Conservation (phyloP, 257 asterid genomes). For the Primulina huaijiensis region DNA sequence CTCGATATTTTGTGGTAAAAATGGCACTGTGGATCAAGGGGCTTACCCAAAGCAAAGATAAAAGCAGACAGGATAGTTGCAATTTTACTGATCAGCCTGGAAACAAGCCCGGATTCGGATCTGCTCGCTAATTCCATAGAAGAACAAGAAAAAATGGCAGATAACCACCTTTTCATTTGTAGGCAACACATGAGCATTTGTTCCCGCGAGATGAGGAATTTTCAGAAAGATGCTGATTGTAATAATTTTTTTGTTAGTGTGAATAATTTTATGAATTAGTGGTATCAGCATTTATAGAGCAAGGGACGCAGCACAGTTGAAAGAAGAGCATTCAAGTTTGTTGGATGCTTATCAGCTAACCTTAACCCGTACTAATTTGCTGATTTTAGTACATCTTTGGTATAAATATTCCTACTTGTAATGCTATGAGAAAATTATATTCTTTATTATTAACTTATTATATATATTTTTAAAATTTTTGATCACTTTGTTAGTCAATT, state of each 20-base stretch:
- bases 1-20: too few relatives aligned
- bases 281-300: neutral
- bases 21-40: too few relatives aligned
- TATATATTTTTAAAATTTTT: too few relatives aligned
- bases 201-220: neutral
- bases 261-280: neutral
- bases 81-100: constrained; percentile 35
- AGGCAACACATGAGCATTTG: constrained; percentile 16
- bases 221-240: too few relatives aligned
- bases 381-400: too few relatives aligned
- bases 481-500: too few relatives aligned
- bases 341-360: neutral
- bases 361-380: too few relatives aligned
- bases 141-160: constrained; percentile 35
- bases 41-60: constrained; percentile 41
- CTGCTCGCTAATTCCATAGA: constrained; percentile 13
- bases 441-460: too few relatives aligned
- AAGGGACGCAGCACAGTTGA: neutral
- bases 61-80: constrained; percentile 51
- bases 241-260: neutral
- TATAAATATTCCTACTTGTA: neutral
- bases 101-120: constrained; percentile 35
- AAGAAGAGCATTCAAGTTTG: neutral
- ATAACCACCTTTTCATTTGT: constrained; percentile 31
- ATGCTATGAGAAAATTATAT: too few relatives aligned